A percentile compares a stretch with the other conserved stretches of the same genome.
These are phyloP conservation scores for Tolypocladium album DNA, from an alignment of 2,329 filamentous ascomycete genomes.

Conservation along the genomic window DNA sequence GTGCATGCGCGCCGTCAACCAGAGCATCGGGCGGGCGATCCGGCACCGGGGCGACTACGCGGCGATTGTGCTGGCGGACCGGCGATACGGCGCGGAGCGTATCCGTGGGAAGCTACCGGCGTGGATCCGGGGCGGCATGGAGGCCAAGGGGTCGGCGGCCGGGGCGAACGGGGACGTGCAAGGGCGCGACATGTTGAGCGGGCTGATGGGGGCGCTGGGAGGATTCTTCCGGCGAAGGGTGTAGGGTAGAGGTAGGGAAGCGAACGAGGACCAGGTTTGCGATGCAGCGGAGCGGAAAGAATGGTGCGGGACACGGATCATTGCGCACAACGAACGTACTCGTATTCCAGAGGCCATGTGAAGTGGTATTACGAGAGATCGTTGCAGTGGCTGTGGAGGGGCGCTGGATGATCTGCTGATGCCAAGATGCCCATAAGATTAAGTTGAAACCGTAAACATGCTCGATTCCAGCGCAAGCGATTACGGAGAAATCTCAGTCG, in stretches of 20 bases:
- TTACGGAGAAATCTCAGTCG: no score
- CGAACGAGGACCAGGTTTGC: not conserved
- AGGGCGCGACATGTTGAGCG: conserved; percentile 30
- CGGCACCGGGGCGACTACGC: conserved; percentile 83
- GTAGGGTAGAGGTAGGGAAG: not conserved
- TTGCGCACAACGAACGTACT: not conserved
- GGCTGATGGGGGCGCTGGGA: conserved; percentile 46
- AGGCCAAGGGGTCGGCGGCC: conserved; percentile 11
- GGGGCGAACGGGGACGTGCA: conserved; percentile 32
- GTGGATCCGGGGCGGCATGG: conserved; percentile 73
- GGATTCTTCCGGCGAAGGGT: conserved; percentile 44
- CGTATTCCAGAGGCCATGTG: not conserved
- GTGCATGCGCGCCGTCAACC: conserved; percentile 94
- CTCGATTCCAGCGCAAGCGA: not conserved
- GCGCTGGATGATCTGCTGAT: not conserved
- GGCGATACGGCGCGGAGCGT: conserved; percentile 61
- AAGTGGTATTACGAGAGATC: not conserved
- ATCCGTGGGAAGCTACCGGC: conserved; percentile 73
- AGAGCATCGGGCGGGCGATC: conserved; percentile 89
- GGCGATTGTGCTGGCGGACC: conserved; percentile 75
- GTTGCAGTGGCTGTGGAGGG: not conserved
- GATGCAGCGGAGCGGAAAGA: not conserved
- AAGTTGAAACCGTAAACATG: not conserved
- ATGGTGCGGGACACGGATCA: not conserved
- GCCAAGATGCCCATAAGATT: not conserved